Evolutionary conservation across 768 basidiomycete genomes (phyloP).

Genomic region (Lactifluus rugatus): DNA sequence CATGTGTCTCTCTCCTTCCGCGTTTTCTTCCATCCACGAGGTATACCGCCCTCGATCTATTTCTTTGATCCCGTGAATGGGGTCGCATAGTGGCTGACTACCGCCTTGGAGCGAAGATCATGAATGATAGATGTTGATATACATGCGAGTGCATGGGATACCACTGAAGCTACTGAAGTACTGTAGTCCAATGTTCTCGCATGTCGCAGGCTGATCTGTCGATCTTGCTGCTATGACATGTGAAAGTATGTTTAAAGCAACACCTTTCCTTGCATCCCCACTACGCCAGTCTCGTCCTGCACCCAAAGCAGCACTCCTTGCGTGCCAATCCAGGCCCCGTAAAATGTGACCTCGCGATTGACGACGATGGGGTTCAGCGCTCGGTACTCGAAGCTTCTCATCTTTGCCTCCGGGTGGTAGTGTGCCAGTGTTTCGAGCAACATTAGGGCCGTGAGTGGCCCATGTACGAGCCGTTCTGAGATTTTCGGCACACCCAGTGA

Average conservation of each 20-base stretch:
- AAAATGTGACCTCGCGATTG: slow-evolving; percentile 37
- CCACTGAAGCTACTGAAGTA: no score
- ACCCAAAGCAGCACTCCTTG: slow-evolving; percentile 46
- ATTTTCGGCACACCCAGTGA: neutral
- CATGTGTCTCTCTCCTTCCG: neutral
- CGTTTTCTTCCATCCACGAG: neutral
- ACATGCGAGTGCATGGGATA: neutral
- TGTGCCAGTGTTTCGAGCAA: slow-evolving; percentile 52
- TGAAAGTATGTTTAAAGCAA: slow-evolving; percentile 21
- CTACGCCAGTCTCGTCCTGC: slow-evolving; percentile 42
- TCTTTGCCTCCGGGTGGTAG: slow-evolving; percentile 36
- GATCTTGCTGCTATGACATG: neutral
- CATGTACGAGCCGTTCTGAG: slow-evolving; percentile 75
- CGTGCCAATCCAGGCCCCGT: slow-evolving; percentile 36
- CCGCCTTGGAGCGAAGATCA: no score
- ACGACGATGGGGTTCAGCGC: slow-evolving; percentile 58
- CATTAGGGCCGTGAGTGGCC: slow-evolving; percentile 73
- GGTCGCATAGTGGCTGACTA: neutral
- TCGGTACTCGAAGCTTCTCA: slow-evolving; percentile 56
- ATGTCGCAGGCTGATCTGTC: neutral
- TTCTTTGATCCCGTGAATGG: neutral
- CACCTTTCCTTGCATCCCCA: slow-evolving; percentile 56
- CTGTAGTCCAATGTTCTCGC: neutral
- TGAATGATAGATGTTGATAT: neutral
- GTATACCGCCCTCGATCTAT: neutral